Conservation (phyloP, 116 monocot genomes). For the Phalaenopsis hybrid region DNA sequence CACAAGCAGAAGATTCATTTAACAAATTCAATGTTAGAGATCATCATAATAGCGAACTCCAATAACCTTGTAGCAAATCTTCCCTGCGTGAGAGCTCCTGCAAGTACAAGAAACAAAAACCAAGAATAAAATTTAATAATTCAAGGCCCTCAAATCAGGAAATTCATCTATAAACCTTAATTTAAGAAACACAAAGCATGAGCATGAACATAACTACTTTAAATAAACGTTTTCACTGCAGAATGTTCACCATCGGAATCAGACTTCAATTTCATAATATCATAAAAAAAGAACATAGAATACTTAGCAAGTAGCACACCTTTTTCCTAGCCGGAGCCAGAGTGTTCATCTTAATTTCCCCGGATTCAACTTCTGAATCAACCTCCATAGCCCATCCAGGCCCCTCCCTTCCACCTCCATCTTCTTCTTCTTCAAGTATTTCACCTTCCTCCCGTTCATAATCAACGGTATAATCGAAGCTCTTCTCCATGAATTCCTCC, state of each 20-base stretch:
- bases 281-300: slow-evolving; percentile 1
- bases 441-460: slow-evolving; percentile 67
- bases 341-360: slow-evolving; percentile 28
- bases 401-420: not conserved
- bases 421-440: slow-evolving; percentile 18
- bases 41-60: not conserved
- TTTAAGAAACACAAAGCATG: not conserved
- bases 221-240: slow-evolving; percentile 2
- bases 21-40: no score
- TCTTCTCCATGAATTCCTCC: not conserved
- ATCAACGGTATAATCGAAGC: slow-evolving; percentile 9
- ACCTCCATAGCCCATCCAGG: not conserved
- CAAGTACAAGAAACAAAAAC: not conserved
- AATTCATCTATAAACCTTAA: not conserved
- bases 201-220: slow-evolving; percentile 9
- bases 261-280: slow-evolving; percentile 5
- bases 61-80: slow-evolving; percentile 6
- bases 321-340: slow-evolving; percentile 6
- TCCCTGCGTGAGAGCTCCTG: slow-evolving; percentile 13
- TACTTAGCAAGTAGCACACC: slow-evolving; percentile 24
- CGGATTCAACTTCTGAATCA: slow-evolving; percentile 24
- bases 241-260: slow-evolving; percentile 5
- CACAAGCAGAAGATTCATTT: not conserved
- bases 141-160: not conserved
- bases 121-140: slow-evolving; percentile 7